A percentile compares a stretch with the other conserved stretches of the same genome.
Evolutionary conservation across 2,329 filamentous ascomycete species (phyloP).

Genomic region (Nemania sp.): DNA sequence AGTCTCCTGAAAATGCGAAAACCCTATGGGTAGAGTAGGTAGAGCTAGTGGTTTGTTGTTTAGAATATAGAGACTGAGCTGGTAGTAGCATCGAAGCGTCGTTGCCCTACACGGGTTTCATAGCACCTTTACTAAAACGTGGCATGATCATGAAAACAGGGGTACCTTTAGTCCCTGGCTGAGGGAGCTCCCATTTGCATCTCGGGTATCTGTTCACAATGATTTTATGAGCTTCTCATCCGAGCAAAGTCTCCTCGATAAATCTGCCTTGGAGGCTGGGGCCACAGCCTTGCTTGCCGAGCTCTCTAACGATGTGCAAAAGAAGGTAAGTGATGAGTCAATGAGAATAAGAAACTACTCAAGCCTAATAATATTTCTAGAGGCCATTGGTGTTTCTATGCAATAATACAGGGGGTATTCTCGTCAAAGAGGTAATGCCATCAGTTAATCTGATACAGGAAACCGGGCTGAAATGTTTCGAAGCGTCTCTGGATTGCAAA

Average conservation of each 20-base stretch:
- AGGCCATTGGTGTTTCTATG: background rate
- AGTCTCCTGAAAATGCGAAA: background rate
- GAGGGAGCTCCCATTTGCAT: background rate
- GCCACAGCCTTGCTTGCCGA: background rate
- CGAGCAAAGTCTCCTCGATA: background rate
- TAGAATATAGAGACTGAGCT: background rate
- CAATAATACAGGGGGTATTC: background rate
- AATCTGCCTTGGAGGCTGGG: background rate
- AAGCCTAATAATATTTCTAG: background rate
- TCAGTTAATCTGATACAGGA: background rate
- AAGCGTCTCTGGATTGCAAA: conserved; percentile 3
- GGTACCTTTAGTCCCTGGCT: background rate
- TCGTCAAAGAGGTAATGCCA: background rate
- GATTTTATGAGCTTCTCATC: background rate
- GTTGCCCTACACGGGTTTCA: background rate
- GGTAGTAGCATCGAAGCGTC: background rate
- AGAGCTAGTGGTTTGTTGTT: background rate
- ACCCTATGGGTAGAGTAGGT: background rate
- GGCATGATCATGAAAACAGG: background rate
- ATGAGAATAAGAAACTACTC: background rate
- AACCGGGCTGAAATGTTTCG: background rate
- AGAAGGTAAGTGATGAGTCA: background rate
- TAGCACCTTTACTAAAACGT: background rate
- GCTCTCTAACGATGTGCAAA: background rate
- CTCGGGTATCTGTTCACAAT: background rate